Evolutionary conservation across 2,329 filamentous ascomycete species (phyloP).

Genomic region (Claviceps pazoutovae): DNA sequence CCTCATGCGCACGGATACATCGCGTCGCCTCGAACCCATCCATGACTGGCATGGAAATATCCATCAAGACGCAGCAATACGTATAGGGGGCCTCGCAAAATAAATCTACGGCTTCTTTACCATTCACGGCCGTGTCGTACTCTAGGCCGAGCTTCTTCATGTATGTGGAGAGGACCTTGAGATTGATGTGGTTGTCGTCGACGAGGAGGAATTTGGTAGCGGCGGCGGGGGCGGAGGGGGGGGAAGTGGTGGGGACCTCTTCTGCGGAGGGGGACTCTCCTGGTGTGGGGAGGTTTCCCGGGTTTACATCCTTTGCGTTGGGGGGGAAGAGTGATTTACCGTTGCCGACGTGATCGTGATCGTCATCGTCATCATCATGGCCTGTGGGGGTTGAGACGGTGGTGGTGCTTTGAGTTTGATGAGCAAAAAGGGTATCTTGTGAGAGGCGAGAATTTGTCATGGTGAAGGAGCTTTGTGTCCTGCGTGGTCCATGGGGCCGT

Average conservation of each 20-base stretch:
- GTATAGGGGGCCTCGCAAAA: constrained; percentile 7
- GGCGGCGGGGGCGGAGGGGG: not conserved
- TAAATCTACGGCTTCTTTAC: constrained; percentile 14
- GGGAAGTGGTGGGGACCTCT: not conserved
- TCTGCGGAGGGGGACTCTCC: not conserved
- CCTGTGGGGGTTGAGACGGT: not conserved
- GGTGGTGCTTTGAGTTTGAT: too few species aligned
- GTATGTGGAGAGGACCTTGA: constrained; percentile 15
- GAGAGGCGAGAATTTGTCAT: not conserved
- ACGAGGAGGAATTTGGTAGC: constrained; percentile 13
- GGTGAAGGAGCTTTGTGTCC: not conserved
- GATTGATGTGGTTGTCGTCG: constrained; percentile 24
- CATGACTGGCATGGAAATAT: constrained; percentile 41
- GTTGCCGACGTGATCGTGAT: not conserved
- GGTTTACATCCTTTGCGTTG: not conserved
- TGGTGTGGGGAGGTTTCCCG: not conserved
- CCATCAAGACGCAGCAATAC: constrained; percentile 21
- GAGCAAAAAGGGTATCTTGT: not conserved
- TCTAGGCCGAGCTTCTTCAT: constrained; percentile 14
- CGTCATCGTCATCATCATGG: not conserved
- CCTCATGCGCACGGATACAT: constrained; percentile 33
- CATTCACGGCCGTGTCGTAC: constrained; percentile 13
- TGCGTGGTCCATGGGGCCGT: not conserved
- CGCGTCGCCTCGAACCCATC: constrained; percentile 33
- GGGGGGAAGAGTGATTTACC: not conserved